Percentiles rank a stretch among this genome's conserved stretches.
Evolutionary conservation across 2,329 filamentous ascomycete species (phyloP).

Genomic region (Aspergillus flavus): DNA sequence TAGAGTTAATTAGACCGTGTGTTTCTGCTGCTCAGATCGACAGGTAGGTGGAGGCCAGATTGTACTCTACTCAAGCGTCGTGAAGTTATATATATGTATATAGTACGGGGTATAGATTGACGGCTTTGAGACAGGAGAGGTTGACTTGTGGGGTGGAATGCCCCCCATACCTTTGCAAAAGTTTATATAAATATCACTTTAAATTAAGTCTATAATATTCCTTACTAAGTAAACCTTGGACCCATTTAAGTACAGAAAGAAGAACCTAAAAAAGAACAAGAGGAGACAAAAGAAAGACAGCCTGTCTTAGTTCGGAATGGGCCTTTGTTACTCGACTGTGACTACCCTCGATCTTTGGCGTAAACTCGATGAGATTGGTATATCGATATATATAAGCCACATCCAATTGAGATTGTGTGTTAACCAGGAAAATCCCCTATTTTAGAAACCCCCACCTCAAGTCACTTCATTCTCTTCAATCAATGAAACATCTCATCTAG

Average conservation of each 20-base stretch:
- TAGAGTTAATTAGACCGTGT: too few relatives aligned
- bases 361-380: not conserved
- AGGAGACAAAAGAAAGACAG: not conserved
- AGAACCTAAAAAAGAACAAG: conserved; percentile 2
- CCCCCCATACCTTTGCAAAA: not conserved
- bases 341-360: not conserved
- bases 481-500: not conserved
- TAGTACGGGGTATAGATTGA: not conserved
- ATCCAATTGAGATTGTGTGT: not conserved
- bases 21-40: too few relatives aligned
- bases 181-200: not conserved
- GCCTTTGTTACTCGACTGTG: not conserved
- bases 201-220: not conserved
- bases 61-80: not conserved
- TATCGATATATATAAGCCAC: not conserved
- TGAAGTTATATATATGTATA: not conserved
- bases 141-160: not conserved
- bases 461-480: too few relatives aligned
- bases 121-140: not conserved
- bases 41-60: not conserved
- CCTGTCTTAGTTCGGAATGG: not conserved
- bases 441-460: not conserved
- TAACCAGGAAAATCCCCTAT: not conserved
- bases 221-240: not conserved
- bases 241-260: not conserved